Conservation (phyloP, 2,329 filamentous ascomycete species). For the Chaetomium strumarium region DNA sequence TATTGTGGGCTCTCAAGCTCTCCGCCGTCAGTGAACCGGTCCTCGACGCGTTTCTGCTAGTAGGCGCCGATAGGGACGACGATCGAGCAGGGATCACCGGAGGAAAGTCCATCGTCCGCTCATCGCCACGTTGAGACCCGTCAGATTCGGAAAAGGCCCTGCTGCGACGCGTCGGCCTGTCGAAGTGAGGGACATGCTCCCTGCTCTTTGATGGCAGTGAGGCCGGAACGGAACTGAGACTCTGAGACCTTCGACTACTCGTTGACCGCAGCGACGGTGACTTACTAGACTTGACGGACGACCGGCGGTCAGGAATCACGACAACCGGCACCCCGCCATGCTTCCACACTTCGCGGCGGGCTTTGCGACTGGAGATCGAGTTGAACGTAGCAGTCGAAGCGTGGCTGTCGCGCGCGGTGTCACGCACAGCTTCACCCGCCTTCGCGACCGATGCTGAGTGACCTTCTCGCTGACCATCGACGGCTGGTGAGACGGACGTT, state of each 20-base stretch:
- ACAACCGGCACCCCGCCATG: conserved; percentile 57
- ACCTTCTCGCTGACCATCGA: conserved; percentile 23
- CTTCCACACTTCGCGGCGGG: conserved; percentile 54
- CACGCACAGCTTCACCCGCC: conserved; percentile 30
- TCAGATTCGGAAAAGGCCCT: conserved; percentile 44
- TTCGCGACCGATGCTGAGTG: conserved; percentile 18
- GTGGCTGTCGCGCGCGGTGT: conserved; percentile 44
- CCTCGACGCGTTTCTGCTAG: conserved; percentile 51
- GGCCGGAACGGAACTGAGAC: conserved; percentile 42
- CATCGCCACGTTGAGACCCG: conserved; percentile 38
- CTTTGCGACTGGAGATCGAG: conserved; percentile 48
- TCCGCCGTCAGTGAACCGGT: conserved; percentile 52
- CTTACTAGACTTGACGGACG: conserved; percentile 45
- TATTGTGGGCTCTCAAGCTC: conserved; percentile 52
- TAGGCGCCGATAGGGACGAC: conserved; percentile 58
- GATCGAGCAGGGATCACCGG: conserved; percentile 51
- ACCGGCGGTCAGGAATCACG: conserved; percentile 53
- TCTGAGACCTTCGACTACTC: conserved; percentile 53
- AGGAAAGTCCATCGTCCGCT: conserved; percentile 55
- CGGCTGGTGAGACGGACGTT: conserved; percentile 32
- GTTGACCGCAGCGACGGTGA: conserved; percentile 54
- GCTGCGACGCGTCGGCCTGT: conserved; percentile 36
- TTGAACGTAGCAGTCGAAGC: conserved; percentile 44
- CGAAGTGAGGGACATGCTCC: conserved; percentile 39
- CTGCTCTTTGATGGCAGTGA: conserved; percentile 38